Conservation (phyloP, 108 stramenopile genomes). For the Cyclotella baltica region DNA sequence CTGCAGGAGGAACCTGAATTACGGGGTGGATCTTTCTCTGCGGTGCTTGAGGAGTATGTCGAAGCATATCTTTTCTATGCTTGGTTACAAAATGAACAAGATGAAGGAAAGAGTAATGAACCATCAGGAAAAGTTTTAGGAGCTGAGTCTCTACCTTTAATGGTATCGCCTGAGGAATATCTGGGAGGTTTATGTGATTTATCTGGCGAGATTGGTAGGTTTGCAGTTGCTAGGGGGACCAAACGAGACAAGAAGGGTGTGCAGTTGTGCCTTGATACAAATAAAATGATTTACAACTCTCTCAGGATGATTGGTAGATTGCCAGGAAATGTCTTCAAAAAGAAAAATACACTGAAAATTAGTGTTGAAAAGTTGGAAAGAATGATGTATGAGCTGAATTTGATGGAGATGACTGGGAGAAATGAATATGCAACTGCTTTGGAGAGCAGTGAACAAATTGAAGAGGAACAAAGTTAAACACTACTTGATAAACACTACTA, state of each 20-base stretch:
- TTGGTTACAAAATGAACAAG: conserved; percentile 63
- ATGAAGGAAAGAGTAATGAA: conserved; percentile 7
- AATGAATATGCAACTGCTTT: conserved; percentile 40
- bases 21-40: conserved; percentile 72
- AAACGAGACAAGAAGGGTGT: conserved; percentile 80
- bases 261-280: conserved; percentile 67
- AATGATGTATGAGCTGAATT: conserved; percentile 86
- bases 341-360: conserved; percentile 62
- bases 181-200: conserved; percentile 96
- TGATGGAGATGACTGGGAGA: conserved; percentile 72
- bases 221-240: conserved; percentile 89
- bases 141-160: conserved; percentile 58
- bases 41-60: conserved; percentile 91
- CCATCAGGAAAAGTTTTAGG: conserved; percentile 61
- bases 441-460: conserved; percentile 5
- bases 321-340: conserved; percentile 66
- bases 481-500: no score
- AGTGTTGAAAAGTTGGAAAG: conserved; percentile 82
- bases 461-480: not conserved
- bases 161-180: conserved; percentile 81
- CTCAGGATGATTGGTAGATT: conserved; percentile 61
- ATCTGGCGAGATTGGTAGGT: conserved; percentile 96
- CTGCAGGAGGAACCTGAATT: conserved; percentile 84
- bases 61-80: conserved; percentile 92
- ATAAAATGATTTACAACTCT: conserved; percentile 55